phyloP scores from a whole-genome alignment of 2,329 filamentous ascomycete species.

The Trichoderma sp. region DNA sequence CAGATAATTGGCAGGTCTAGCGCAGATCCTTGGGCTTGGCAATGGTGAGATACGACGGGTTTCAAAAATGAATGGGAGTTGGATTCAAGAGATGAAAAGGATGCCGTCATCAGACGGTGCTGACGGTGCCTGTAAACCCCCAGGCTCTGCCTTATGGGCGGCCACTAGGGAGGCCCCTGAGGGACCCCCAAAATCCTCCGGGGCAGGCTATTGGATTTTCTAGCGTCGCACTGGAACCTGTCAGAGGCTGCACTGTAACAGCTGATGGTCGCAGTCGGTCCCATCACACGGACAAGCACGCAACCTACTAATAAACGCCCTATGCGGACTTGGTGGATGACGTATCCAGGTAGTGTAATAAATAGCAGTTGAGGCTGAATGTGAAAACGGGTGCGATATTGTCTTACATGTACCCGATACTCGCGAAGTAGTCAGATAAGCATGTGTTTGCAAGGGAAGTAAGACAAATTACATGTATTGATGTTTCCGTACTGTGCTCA shows the following conservation, averaged over 20 bases:
- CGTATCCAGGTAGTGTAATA: not conserved
- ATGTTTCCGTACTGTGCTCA: not conserved
- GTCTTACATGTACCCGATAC: not conserved
- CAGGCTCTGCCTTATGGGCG: constrained; percentile 4
- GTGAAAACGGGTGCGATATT: not conserved
- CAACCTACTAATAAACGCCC: not conserved
- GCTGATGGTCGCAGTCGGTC: not conserved
- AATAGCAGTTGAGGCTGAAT: not conserved
- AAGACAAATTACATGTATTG: not conserved
- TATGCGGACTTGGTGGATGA: not conserved
- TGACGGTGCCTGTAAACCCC: not conserved
- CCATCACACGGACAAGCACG: constrained; percentile 1
- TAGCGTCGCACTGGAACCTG: constrained; percentile 6
- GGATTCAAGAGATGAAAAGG: not conserved
- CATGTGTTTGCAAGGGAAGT: not conserved
- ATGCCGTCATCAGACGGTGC: constrained; percentile 11
- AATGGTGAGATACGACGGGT: not conserved
- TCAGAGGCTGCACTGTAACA: not conserved
- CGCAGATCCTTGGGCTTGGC: not conserved
- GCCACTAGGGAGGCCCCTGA: constrained; percentile 6
- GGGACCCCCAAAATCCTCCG: not conserved
- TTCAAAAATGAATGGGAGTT: not conserved
- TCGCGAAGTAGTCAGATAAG: not conserved
- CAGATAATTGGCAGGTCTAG: not conserved
- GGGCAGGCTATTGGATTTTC: not conserved